These are phyloP conservation scores for Cornus florida DNA, from an alignment of 148 eudicot genomes.

Conservation along the genomic window DNA sequence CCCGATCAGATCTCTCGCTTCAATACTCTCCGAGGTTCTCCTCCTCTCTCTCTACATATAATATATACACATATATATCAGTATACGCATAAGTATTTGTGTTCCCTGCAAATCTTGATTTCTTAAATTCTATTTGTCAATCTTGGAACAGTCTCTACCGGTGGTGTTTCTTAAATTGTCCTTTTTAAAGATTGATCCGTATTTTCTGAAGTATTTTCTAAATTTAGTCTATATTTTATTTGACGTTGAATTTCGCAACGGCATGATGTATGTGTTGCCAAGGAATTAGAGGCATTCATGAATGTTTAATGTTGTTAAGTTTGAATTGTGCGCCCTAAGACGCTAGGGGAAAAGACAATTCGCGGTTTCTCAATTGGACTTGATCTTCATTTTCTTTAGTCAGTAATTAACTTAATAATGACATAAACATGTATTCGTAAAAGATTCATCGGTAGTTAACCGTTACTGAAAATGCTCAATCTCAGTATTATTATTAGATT, in stretches of 20 bases:
- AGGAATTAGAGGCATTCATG: neutral
- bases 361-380: neutral
- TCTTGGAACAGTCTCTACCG: neutral
- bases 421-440: neutral
- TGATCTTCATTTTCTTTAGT: neutral
- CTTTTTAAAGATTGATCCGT: neutral
- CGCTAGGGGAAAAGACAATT: neutral
- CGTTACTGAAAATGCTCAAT: too few relatives aligned
- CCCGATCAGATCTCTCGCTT: slow-evolving; percentile 97
- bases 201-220: neutral
- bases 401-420: too few relatives aligned
- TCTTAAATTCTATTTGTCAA: neutral
- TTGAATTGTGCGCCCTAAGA: neutral
- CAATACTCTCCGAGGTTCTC: slow-evolving; percentile 81
- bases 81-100: neutral
- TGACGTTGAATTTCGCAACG: neutral
- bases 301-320: neutral
- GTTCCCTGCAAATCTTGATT: neutral
- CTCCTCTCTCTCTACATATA: neutral
- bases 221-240: neutral
- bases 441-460: too few relatives aligned
- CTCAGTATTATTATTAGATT: too few relatives aligned
- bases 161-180: neutral
- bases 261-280: neutral
- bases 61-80: too few relatives aligned